These are phyloP conservation scores for Henckelia pumila DNA, from an alignment of 257 asterid genomes.

Conservation along the genomic window DNA sequence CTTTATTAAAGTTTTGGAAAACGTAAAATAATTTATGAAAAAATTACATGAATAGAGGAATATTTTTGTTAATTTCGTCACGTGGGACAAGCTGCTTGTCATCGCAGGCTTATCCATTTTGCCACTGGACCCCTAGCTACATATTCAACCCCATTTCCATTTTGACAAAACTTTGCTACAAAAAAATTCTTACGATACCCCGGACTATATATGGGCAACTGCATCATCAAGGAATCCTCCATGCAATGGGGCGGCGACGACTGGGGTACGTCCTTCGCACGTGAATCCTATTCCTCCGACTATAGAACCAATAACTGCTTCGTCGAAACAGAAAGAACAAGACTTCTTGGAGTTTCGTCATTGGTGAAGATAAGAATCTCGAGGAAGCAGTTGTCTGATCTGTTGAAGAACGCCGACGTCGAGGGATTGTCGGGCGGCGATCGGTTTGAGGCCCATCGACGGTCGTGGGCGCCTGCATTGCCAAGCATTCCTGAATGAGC, in stretches of 20 bases:
- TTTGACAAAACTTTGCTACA: no score
- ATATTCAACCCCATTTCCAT: no score
- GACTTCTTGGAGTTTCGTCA: not conserved
- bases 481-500: slow-evolving; percentile 70
- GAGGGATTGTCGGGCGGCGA: slow-evolving; percentile 48
- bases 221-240: slow-evolving; percentile 47
- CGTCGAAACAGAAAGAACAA: slow-evolving; percentile 12
- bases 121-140: no score
- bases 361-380: slow-evolving; percentile 55
- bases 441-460: no score
- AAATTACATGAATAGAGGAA: no score
- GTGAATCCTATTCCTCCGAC: no score
- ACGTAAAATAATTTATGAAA: no score
- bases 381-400: slow-evolving; percentile 47
- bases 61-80: no score
- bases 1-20: no score
- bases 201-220: slow-evolving; percentile 81
- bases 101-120: no score
- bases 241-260: slow-evolving; percentile 69
- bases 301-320: not conserved
- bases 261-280: slow-evolving; percentile 57
- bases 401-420: slow-evolving; percentile 42
- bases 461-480: slow-evolving; percentile 53
- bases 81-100: no score
- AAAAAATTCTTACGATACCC: no score